Evolutionary conservation across 164 flowering plant genomes (phyloP).

Genomic region (Aristolochia fimbriata): DNA sequence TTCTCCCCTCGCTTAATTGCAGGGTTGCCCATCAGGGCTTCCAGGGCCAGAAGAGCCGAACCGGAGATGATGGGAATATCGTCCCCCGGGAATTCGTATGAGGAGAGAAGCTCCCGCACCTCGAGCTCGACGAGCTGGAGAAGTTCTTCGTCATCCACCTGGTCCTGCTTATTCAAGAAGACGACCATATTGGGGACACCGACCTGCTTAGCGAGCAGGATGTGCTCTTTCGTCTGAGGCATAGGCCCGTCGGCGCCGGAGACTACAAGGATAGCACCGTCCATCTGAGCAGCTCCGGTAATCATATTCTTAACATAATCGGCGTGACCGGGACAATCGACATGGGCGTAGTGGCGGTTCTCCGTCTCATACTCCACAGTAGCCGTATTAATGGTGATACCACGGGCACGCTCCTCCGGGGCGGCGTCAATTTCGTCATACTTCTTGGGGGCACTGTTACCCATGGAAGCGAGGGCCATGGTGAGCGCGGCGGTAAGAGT

Average conservation of each 20-base stretch:
- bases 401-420: slow-evolving; percentile 27
- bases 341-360: slow-evolving; percentile 27
- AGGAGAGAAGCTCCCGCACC: slow-evolving; percentile 25
- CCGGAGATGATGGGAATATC: slow-evolving; percentile 29
- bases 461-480: slow-evolving; percentile 28
- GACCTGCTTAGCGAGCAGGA: slow-evolving; percentile 29
- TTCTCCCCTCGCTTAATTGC: slow-evolving; percentile 23
- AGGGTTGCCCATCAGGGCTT: slow-evolving; percentile 26
- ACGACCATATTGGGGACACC: slow-evolving; percentile 35
- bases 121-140: slow-evolving; percentile 26
- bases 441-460: slow-evolving; percentile 27
- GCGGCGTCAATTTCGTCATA: slow-evolving; percentile 33
- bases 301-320: slow-evolving; percentile 29
- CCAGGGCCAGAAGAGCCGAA: slow-evolving; percentile 27
- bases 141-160: slow-evolving; percentile 29
- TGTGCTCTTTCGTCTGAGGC: slow-evolving; percentile 34
- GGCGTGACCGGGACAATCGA: slow-evolving; percentile 29
- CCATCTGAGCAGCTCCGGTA: slow-evolving; percentile 30
- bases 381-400: slow-evolving; percentile 29
- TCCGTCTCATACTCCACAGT: slow-evolving; percentile 33
- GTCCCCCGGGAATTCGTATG: slow-evolving; percentile 31
- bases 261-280: slow-evolving; percentile 26
- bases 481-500: slow-evolving; percentile 29
- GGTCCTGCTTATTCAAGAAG: slow-evolving; percentile 30
- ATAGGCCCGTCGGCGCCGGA: slow-evolving; percentile 32